These are phyloP conservation scores for Grigorovia jiainica DNA, from an alignment of 805 yeast species.

Conservation along the genomic window DNA sequence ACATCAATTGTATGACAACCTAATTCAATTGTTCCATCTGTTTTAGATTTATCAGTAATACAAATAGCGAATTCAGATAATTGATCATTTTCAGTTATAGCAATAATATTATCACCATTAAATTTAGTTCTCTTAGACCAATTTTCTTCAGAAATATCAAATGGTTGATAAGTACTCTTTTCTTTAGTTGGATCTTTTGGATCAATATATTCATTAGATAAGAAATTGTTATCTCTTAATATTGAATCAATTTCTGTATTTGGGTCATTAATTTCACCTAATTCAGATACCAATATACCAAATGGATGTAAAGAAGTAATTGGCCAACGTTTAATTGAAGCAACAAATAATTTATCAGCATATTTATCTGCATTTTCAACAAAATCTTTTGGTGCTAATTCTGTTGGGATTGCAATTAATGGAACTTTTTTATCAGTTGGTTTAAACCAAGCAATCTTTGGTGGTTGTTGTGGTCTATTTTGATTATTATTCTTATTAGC, in stretches of 20 bases:
- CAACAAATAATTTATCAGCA: constrained; percentile 75
- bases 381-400: constrained; percentile 93
- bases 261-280: constrained; percentile 73
- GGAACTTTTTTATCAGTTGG: constrained; percentile 98
- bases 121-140: constrained; percentile 13
- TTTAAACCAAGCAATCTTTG: constrained; percentile 98
- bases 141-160: constrained; percentile 15
- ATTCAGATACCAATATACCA: constrained; percentile 80
- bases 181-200: constrained; percentile 25
- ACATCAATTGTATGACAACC: constrained; percentile 85
- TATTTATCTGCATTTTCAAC: constrained; percentile 85
- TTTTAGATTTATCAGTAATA: constrained; percentile 39
- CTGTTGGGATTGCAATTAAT: constrained; percentile 94
- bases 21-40: constrained; percentile 52
- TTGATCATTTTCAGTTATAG: constrained; percentile 24
- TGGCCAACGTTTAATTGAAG: constrained; percentile 98
- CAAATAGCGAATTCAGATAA: constrained; percentile 73
- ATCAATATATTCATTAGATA: constrained; percentile 71
- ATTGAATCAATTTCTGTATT: constrained; percentile 80
- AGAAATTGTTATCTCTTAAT: constrained; percentile 75
- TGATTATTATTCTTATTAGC: constrained; percentile 51
- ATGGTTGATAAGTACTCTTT: constrained; percentile 19
- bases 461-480: constrained; percentile 37
- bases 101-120: constrained; percentile 23
- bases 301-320: constrained; percentile 97